Percentiles rank a stretch among this genome's conserved stretches.
Evolutionary conservation across 2,329 filamentous ascomycete species (phyloP).

Genomic region (Penicillium sp.): DNA sequence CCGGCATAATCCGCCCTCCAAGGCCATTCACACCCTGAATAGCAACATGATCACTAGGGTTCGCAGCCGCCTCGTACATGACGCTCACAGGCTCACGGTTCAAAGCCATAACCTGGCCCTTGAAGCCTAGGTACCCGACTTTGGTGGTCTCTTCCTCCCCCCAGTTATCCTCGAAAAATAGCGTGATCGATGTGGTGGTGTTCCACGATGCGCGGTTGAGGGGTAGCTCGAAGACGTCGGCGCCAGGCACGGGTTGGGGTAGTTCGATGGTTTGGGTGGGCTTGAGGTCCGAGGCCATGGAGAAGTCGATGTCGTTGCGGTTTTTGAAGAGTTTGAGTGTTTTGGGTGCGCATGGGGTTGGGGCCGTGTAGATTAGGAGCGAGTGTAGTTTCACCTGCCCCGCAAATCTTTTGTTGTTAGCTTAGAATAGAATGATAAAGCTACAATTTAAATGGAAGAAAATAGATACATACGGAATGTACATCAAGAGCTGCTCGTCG

Average conservation of each 20-base stretch:
- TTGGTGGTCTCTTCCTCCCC: slow-evolving; percentile 76
- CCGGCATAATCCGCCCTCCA: slow-evolving; percentile 38
- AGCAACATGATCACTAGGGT: slow-evolving; percentile 74
- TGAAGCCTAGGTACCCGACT: slow-evolving; percentile 83
- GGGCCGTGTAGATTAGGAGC: slow-evolving; percentile 77
- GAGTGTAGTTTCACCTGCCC: slow-evolving; percentile 90
- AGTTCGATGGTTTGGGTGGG: slow-evolving; percentile 75
- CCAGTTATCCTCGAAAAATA: slow-evolving; percentile 94
- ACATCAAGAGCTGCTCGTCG: slow-evolving; percentile 92
- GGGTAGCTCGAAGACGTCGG: slow-evolving; percentile 75
- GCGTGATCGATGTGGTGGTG: slow-evolving; percentile 71
- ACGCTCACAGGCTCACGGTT: slow-evolving; percentile 80
- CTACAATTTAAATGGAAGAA: not conserved
- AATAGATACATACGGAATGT: slow-evolving; percentile 75
- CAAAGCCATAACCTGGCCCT: slow-evolving; percentile 86
- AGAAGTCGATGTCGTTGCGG: slow-evolving; percentile 81
- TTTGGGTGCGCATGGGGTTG: slow-evolving; percentile 65
- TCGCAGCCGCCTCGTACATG: slow-evolving; percentile 88
- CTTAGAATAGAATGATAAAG: not conserved
- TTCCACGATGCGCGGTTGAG: slow-evolving; percentile 87
- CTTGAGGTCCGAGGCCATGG: slow-evolving; percentile 62
- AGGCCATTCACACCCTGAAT: slow-evolving; percentile 41
- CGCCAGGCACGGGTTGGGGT: slow-evolving; percentile 59
- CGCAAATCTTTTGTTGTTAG: slow-evolving; percentile 64
- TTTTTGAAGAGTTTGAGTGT: slow-evolving; percentile 88